Base-by-base conservation (phyloP, 2,329 filamentous ascomycete species). In the Neospermospora avenae region DNA sequence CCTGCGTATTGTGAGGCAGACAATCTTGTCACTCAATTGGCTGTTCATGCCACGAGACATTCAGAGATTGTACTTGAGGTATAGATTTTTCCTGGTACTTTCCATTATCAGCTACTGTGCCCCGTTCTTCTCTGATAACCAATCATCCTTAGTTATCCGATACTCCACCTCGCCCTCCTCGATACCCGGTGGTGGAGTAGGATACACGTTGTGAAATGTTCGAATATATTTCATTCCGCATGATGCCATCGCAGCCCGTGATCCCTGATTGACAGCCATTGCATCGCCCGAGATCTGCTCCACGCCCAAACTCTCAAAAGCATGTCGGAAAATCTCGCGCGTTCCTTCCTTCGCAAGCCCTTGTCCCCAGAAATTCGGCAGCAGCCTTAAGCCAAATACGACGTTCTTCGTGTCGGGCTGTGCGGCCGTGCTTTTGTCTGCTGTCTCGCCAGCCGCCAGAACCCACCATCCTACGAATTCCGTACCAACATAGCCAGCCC, bases 281-380 rank as follows among this genome's bases (percentile, higher is more conserved):
- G 49, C 34, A 13, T 53, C 49, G 31, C 34, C 49, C 49, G 49
- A 53, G 14, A 53, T 41, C 49, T 53, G 49, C 49, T 53, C 35
- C 49, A 53, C 49, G 10, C 49, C 49, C 49, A 53, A 28, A 16
- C 39, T 14, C 34, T 41, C 18, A 25, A 53, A 53, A 14, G 49
- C 34, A 41, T 53, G 49, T 53, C 49, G 49, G 49, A 53, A 53
- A n/a, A 53, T 24, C 49, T 53, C 49, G 35, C 49, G 35, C 35
- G 49, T 39, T 14, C 34, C 49, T 20, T 53, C 49, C 49, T 53
- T 53, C 49, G 49, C 49, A 25, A 24, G 39, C 20, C 49, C 49
- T 39, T 34, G 49, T 18, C 49, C 49, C 49, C 49, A 53, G 35
- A 53, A 53, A 31, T 53, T 53, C 34, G 49, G 49, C 49, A 41